Percentiles rank a stretch among this genome's conserved stretches.
Evolutionary conservation across 176 grass and related monocot species (phyloP).

Genomic region (bread wheat (Triticum aestivum)): IWGSC_CS_RefSeq_v2.1 NC_057813.1:522974141-522974640

Average conservation of each 20-base stretch:
- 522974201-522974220: background rate
- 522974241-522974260: background rate
- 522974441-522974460: conserved; percentile 14
- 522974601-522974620: background rate
- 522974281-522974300: conserved; percentile 80
- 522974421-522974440: conserved; percentile 60
- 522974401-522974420: conserved; percentile 91
- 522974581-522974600: background rate
- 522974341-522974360: conserved; percentile 89
- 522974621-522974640: background rate
- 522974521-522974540: conserved; percentile 7
- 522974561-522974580: background rate
- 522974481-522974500: conserved; percentile 52
- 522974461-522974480: conserved; percentile 60
- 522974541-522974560: background rate
- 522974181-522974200: background rate
- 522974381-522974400: conserved; percentile 61
- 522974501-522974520: background rate
- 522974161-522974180: background rate
- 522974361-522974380: conserved; percentile 71
- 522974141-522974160: background rate
- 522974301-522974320: conserved; percentile 91
- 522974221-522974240: background rate
- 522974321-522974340: conserved; percentile 77
- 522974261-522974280: background rate